phyloP scores from a whole-genome alignment of 768 basidiomycete species.

The Filobasidium floriforme region DNA sequence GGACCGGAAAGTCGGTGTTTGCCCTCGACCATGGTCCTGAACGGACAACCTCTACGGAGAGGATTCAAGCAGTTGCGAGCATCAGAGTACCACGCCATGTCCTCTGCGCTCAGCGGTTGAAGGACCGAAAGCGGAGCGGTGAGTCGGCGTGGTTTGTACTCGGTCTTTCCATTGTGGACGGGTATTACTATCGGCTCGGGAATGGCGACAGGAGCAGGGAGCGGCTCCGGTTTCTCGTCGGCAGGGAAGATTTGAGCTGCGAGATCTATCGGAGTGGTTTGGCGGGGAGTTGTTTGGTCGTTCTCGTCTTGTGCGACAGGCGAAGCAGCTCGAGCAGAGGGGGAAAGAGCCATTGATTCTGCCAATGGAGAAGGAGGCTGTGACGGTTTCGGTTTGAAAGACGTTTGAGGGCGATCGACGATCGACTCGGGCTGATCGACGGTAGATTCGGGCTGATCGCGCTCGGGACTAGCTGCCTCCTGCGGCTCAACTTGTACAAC shows the following conservation, averaged over 20 bases:
- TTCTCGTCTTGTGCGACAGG: background rate
- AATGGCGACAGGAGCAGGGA: background rate
- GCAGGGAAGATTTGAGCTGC: constrained; percentile 6
- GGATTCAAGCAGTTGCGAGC: constrained; percentile 3
- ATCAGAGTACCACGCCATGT: background rate
- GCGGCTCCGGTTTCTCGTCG: background rate
- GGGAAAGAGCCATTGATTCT: background rate
- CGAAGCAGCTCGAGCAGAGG: background rate
- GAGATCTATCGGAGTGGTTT: background rate
- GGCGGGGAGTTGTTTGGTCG: background rate
- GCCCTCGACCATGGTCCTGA: background rate
- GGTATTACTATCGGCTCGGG: background rate
- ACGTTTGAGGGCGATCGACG: too few relatives aligned
- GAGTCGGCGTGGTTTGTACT: constrained; percentile 1
- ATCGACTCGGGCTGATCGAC: too few relatives aligned
- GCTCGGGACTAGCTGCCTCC: too few relatives aligned
- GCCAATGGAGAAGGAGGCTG: background rate
- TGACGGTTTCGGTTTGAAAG: too few relatives aligned
- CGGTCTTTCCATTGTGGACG: background rate
- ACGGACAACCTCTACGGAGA: background rate
- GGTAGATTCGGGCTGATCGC: too few relatives aligned
- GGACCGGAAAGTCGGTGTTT: background rate
- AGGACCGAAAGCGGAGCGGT: constrained; percentile 2
- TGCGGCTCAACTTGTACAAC: too few relatives aligned
- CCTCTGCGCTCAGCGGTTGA: background rate